Evolutionary conservation across 495 filamentous ascomycete genomes (phyloP).

Genomic region (Annulohypoxylon stygium): DNA sequence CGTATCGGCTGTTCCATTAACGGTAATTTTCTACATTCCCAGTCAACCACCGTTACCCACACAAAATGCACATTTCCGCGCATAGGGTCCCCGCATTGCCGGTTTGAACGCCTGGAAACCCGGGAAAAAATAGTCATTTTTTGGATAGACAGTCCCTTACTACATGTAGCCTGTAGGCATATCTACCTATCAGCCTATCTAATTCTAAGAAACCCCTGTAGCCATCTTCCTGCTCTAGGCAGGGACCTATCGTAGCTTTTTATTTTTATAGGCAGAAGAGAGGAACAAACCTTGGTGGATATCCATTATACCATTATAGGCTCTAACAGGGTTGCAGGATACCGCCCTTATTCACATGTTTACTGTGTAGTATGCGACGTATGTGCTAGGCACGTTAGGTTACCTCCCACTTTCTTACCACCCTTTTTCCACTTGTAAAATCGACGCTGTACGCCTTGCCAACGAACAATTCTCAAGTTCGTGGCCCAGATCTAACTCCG

Average conservation of each 20-base stretch:
- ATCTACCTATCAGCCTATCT: slow-evolving; percentile 4
- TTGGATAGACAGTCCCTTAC: slow-evolving; percentile 16
- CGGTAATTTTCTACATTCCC: slow-evolving; percentile 24
- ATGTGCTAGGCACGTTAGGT: slow-evolving; percentile 13
- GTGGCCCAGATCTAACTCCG: slow-evolving; percentile 21
- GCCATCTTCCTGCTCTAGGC: slow-evolving; percentile 13
- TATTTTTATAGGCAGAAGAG: slow-evolving; percentile 18
- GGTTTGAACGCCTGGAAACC: slow-evolving; percentile 38
- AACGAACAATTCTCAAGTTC: slow-evolving; percentile 27
- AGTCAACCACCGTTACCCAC: slow-evolving; percentile 34
- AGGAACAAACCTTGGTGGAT: slow-evolving; percentile 29
- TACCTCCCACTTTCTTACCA: slow-evolving; percentile 41
- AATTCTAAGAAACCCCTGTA: slow-evolving; percentile 25
- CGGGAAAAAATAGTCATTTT: slow-evolving; percentile 20
- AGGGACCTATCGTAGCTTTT: slow-evolving; percentile 35
- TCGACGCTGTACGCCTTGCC: slow-evolving; percentile 41
- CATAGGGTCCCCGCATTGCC: slow-evolving; percentile 40
- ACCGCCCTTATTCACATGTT: slow-evolving; percentile 25
- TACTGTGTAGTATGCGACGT: slow-evolving; percentile 24
- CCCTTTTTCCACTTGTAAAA: slow-evolving; percentile 47
- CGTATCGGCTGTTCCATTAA: slow-evolving; percentile 43
- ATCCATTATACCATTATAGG: slow-evolving; percentile 26
- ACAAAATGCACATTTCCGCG: slow-evolving; percentile 36
- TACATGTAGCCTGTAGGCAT: not conserved
- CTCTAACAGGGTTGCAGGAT: slow-evolving; percentile 31